Percentiles rank a stretch among this genome's conserved stretches.
phyloP scores from a whole-genome alignment of 169 alveolate genomes.

The Cryptosporidium tyzzeri region DNA sequence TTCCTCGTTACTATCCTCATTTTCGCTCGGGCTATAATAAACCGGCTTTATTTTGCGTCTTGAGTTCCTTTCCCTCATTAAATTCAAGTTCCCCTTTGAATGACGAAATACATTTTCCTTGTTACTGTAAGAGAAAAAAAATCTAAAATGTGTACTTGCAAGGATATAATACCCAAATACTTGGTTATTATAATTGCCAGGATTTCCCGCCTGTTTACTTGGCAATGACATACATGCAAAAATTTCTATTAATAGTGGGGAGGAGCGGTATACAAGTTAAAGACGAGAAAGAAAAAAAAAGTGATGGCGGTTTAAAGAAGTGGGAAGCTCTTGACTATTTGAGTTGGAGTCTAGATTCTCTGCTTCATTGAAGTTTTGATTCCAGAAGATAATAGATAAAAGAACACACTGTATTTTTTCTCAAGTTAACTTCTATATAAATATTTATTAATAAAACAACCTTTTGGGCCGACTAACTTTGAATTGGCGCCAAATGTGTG shows the following conservation, averaged over 20 bases:
- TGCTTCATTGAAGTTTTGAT: background rate
- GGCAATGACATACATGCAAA: background rate
- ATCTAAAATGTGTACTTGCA: background rate
- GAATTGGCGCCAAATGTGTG: background rate
- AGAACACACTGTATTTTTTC: too few species aligned
- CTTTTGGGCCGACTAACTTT: too few species aligned
- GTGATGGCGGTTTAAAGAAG: background rate
- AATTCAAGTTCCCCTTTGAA: background rate
- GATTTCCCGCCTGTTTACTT: background rate
- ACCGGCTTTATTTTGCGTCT: background rate
- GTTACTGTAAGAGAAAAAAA: too few species aligned
- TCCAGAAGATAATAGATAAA: too few species aligned
- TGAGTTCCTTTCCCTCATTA: slow-evolving; percentile 17
- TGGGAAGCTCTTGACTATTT: background rate
- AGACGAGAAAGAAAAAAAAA: slow-evolving; percentile 1
- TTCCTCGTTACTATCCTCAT: slow-evolving; percentile 14
- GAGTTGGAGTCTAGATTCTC: too few species aligned
- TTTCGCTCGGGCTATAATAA: background rate
- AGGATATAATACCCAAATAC: background rate
- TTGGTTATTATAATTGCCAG: background rate
- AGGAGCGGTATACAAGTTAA: background rate
- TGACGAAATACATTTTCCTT: background rate
- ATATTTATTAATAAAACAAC: too few species aligned
- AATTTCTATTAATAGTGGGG: background rate
- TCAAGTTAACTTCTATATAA: too few species aligned